These are phyloP conservation scores for Penicillium mononematosum DNA, from an alignment of 495 filamentous ascomycete genomes.

Conservation along the genomic window DNA sequence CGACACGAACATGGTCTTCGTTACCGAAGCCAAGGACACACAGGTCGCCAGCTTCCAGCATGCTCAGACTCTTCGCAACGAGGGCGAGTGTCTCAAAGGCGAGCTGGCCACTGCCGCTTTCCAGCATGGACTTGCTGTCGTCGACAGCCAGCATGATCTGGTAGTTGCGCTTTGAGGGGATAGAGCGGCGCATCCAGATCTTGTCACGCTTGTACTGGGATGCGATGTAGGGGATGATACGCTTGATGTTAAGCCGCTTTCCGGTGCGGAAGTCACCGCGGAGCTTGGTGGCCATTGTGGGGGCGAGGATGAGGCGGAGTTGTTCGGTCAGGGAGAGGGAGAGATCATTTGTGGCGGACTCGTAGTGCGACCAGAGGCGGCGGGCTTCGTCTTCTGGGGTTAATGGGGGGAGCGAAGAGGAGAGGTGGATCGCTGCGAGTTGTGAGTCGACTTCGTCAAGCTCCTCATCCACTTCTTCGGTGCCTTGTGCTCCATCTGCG, in stretches of 20 bases:
- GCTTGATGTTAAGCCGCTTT: slow-evolving; percentile 97
- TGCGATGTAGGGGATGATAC: slow-evolving; percentile 98
- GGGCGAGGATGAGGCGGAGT: slow-evolving; percentile 89
- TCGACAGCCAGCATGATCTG: slow-evolving; percentile 97
- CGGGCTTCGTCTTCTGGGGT: slow-evolving; percentile 62
- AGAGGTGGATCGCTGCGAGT: slow-evolving; percentile 69
- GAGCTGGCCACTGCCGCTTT: slow-evolving; percentile 63
- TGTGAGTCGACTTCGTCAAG: slow-evolving; percentile 71
- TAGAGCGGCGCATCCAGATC: slow-evolving; percentile 95
- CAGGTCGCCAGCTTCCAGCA: slow-evolving; percentile 91
- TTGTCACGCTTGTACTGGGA: slow-evolving; percentile 97
- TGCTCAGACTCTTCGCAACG: slow-evolving; percentile 75
- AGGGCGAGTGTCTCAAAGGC: slow-evolving; percentile 92
- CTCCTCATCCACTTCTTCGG: slow-evolving; percentile 55
- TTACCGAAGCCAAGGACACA: slow-evolving; percentile 83
- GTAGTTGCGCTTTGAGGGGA: slow-evolving; percentile 89
- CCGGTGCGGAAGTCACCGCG: slow-evolving; percentile 96
- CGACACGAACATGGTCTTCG: slow-evolving; percentile 72
- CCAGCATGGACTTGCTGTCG: slow-evolving; percentile 89
- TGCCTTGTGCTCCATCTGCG: slow-evolving; percentile 32
- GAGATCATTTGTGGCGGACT: slow-evolving; percentile 76
- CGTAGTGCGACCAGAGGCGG: slow-evolving; percentile 80
- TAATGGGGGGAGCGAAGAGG: slow-evolving; percentile 39
- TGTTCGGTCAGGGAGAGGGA: slow-evolving; percentile 88
- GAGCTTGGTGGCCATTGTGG: slow-evolving; percentile 92